Conservation (phyloP, 768 basidiomycete genomes). For the Mycena olivaceomarginata region DNA sequence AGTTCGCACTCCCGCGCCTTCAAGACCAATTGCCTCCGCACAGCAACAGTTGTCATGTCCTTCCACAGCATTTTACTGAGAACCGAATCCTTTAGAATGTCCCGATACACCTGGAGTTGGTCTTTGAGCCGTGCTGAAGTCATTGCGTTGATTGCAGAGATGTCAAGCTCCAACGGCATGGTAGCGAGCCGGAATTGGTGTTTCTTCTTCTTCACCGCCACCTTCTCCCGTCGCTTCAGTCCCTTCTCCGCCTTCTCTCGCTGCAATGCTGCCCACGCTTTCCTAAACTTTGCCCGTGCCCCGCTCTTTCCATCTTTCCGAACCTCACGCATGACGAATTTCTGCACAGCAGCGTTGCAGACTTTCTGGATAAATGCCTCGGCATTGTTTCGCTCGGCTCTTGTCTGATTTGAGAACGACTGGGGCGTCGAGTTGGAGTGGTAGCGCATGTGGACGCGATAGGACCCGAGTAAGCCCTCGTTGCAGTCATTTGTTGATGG, state of each 20-base stretch:
- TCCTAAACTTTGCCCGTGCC: background rate
- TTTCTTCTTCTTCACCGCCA: background rate
- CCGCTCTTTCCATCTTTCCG: slow-evolving; percentile 26
- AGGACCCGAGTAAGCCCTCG: slow-evolving; percentile 45
- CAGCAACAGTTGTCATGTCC: background rate
- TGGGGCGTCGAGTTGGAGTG: slow-evolving; percentile 29
- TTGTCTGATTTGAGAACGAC: slow-evolving; percentile 36
- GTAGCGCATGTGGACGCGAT: background rate
- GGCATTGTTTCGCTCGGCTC: slow-evolving; percentile 37
- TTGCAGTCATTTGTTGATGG: slow-evolving; percentile 46
- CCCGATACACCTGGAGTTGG: background rate
- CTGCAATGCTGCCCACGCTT: background rate
- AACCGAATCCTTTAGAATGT: slow-evolving; percentile 7
- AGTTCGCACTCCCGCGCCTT: slow-evolving; percentile 4
- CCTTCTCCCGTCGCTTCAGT: background rate
- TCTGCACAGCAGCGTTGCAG: slow-evolving; percentile 30
- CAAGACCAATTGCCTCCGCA: background rate
- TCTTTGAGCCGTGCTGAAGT: background rate
- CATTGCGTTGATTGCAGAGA: background rate
- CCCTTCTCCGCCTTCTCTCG: no score
- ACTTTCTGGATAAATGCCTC: slow-evolving; percentile 42
- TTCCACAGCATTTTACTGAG: slow-evolving; percentile 8
- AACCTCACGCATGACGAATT: slow-evolving; percentile 41
- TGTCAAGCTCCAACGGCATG: background rate
- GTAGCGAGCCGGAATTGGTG: background rate